These are phyloP conservation scores for Lolium rigidum DNA, from an alignment of 176 grass and related monocot genomes.

Conservation along the genomic window DNA sequence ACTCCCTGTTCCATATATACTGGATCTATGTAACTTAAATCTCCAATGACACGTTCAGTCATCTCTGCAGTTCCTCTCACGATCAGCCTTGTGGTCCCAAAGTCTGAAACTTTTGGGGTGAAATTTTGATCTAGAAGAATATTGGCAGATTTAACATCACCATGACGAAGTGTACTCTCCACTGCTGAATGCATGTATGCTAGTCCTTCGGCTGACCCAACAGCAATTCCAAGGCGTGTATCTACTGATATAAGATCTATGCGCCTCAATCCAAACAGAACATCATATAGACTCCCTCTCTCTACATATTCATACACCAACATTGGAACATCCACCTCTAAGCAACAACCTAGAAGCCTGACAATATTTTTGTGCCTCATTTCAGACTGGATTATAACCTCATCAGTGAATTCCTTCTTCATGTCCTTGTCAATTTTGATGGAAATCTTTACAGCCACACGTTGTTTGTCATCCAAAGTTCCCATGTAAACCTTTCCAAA, in stretches of 20 bases:
- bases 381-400: neutral
- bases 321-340: neutral
- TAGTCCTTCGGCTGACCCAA: neutral
- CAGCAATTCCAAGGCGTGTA: neutral
- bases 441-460: neutral
- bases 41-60: neutral
- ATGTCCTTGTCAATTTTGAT: neutral
- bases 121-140: neutral
- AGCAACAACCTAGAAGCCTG: neutral
- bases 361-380: constrained; percentile 10
- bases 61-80: neutral
- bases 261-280: neutral
- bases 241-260: neutral
- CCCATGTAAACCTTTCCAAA: constrained; percentile 1
- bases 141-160: constrained; percentile 3
- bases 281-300: neutral
- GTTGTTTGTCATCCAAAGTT: neutral
- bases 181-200: neutral
- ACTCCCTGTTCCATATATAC: neutral
- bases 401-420: neutral
- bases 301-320: neutral
- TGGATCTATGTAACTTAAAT: neutral
- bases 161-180: neutral
- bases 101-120: neutral
- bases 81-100: neutral